These are phyloP conservation scores for Penicillium paxilli DNA, from an alignment of 495 filamentous ascomycete genomes.

Conservation along the genomic window DNA sequence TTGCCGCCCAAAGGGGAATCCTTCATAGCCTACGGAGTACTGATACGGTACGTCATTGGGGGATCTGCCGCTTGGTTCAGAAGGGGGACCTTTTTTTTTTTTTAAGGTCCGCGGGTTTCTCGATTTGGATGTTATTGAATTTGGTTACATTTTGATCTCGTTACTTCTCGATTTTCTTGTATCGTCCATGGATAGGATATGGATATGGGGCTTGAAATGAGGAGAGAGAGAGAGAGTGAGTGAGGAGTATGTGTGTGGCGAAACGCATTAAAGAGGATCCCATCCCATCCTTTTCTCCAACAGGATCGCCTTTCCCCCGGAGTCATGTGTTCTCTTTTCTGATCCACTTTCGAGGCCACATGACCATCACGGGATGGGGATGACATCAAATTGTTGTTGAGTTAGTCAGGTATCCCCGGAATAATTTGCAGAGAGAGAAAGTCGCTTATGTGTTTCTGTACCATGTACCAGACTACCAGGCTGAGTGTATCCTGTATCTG, in stretches of 20 bases:
- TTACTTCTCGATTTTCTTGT: too few relatives aligned
- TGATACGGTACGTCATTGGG: constrained; percentile 1
- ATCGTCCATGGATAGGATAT: too few relatives aligned
- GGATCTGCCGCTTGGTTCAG: neutral
- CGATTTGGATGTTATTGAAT: too few relatives aligned
- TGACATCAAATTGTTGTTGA: constrained; percentile 14
- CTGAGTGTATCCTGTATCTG: too few relatives aligned
- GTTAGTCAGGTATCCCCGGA: too few relatives aligned
- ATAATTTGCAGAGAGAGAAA: neutral
- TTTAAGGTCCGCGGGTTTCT: too few relatives aligned
- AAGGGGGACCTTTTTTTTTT: too few relatives aligned
- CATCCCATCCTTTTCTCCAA: neutral
- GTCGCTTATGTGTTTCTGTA: neutral
- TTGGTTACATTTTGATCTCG: too few relatives aligned
- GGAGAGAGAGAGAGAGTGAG: too few relatives aligned
- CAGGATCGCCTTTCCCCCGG: neutral
- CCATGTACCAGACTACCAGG: too few relatives aligned
- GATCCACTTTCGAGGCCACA: constrained; percentile 6
- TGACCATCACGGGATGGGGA: constrained; percentile 4
- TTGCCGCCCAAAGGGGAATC: neutral
- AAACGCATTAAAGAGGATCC: neutral
- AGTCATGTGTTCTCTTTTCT: constrained; percentile 6
- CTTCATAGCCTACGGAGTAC: neutral
- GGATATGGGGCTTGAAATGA: too few relatives aligned
- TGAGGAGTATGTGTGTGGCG: neutral